Evolutionary conservation across 106 monocot genomes (phyloP), one percentile per base, ranked within the genome.

Genomic region (Dendrobium nobile): DNA sequence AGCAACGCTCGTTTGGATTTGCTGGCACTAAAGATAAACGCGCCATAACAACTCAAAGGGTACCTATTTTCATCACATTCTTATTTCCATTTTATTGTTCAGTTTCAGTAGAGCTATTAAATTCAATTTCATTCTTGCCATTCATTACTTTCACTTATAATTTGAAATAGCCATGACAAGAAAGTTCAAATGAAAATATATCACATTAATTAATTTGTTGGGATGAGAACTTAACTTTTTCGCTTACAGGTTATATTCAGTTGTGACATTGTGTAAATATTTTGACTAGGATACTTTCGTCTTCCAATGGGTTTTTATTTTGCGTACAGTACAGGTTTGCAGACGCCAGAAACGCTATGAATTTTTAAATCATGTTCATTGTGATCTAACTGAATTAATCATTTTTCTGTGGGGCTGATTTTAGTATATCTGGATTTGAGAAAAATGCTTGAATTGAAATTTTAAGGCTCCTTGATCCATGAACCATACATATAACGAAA

Each of bases 21-120:
- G 88, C 99, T 28, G 99, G 99, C 75, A 99, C 99, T 26, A 99
- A 99, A 86, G 99, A 99, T 84, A 99, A 99, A 79, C 99, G 99
- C 24, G 78, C 99, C 80, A 81, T 99, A 84, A 77, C 99, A 61
- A 95, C 99, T 84, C 99, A 99, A 70, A 92, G 90, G 88, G 99
- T 99, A 91, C n/a, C 19, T 16, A 68, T 84, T 85, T 68, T 65
- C n/a, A 48, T 75, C 42, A 42, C 15, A 42, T 1, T 59, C 47
- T 51, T 16, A 27, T 79, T 56, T 18, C 33, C 33, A 40, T 75
- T 43, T 33, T 54, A 19, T 41, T 80, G 13, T 22, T 75, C 7
- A 8, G 37, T 41, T 78, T 78, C 74, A 67, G 9, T 26, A 10
- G 1, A 67, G 67, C 27, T 67, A 67, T 67, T 58, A 67, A 3